Base-by-base conservation (phyloP, 2,329 filamentous ascomycete genomes). In the Tolypocladium tundrense region DNA sequence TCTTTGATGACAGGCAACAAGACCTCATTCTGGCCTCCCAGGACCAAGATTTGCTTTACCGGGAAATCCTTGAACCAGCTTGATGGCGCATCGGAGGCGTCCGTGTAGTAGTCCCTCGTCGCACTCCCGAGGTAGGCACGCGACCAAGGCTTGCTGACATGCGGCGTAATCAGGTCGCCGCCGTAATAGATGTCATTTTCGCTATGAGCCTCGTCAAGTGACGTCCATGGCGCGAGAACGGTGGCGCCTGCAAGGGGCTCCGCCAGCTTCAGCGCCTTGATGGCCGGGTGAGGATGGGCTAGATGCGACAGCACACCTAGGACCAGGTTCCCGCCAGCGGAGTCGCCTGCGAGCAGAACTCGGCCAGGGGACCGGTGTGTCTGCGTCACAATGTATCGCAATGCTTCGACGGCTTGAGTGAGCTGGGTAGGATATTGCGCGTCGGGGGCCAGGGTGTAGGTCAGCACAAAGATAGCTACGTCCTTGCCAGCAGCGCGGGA, bases 301-400 rank as follows among this genome's bases (percentile, higher is more conserved):
- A 65, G 54, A 55, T 66, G 64, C 9, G 63, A 64, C 24, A 66
- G 58, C 19, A 66, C 62, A 35, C 62, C 64, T 21, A 65, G 40
- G 41, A 56, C 60, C 14, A 66, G 56, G 43, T 65, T 65, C 14
- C 60, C 64, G 48, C 64, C 64, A 1, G 64, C 64, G 2, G 64
- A 66, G 52, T 66, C 64, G 41, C 64, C 64, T 50, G 62, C 63
- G 13, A 65, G 55, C 9, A 64, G 52, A 2, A 65, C 58, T 27
- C 59, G 58, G 8, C 53, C 51, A 5, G 63, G 62, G 14, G 51
- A 52, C 2, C 57, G 61, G 19, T 55, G 42, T 2, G 60, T 60
- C 9, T 59, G 37, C 27, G 54, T 56, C 31, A 65, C 31, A 2
- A 65, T 54, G 48, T 64, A 60, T 33, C 63, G 60, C 39, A 65